Evolutionary conservation across 768 basidiomycete species (phyloP).

Genomic region (Boletus reticuloceps): DNA sequence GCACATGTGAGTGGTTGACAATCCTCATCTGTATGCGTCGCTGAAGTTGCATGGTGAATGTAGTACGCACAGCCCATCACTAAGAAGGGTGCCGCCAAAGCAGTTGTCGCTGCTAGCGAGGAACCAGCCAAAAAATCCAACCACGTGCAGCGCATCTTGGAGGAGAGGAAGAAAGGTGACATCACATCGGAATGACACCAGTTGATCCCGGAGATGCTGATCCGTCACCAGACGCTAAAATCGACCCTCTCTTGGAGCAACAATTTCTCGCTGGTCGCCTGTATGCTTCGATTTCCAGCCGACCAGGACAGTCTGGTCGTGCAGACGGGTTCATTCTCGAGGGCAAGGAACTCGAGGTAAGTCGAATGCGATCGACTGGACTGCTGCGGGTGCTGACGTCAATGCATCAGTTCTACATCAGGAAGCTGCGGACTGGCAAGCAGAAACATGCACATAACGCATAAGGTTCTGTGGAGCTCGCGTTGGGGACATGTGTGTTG

Average conservation of each 20-base stretch:
- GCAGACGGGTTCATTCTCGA: slow-evolving; percentile 97
- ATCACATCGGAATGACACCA: slow-evolving; percentile 7
- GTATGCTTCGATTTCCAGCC: slow-evolving; percentile 88
- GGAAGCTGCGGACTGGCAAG: slow-evolving; percentile 91
- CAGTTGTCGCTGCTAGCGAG: slow-evolving; percentile 42
- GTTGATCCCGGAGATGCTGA: slow-evolving; percentile 14
- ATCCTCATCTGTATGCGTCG: neutral
- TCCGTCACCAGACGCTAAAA: slow-evolving; percentile 66
- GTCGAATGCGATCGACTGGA: slow-evolving; percentile 10
- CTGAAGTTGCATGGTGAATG: slow-evolving; percentile 3
- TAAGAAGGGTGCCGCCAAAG: slow-evolving; percentile 72
- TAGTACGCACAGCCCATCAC: slow-evolving; percentile 95
- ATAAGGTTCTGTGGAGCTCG: slow-evolving; percentile 19
- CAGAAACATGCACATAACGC: slow-evolving; percentile 81
- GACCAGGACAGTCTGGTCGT: slow-evolving; percentile 96
- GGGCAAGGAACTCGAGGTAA: slow-evolving; percentile 96
- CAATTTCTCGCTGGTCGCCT: slow-evolving; percentile 96
- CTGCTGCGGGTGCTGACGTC: slow-evolving; percentile 21
- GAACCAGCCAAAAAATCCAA: slow-evolving; percentile 81
- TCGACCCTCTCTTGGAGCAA: slow-evolving; percentile 84
- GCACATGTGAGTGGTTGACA: slow-evolving; percentile 69
- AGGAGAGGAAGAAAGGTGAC: slow-evolving; percentile 88
- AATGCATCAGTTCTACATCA: slow-evolving; percentile 77
- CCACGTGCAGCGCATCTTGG: slow-evolving; percentile 83
- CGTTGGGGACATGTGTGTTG: neutral